These are phyloP conservation scores for Eremomyces bilateralis DNA, from an alignment of 495 filamentous ascomycete genomes.

Conservation along the genomic window DNA sequence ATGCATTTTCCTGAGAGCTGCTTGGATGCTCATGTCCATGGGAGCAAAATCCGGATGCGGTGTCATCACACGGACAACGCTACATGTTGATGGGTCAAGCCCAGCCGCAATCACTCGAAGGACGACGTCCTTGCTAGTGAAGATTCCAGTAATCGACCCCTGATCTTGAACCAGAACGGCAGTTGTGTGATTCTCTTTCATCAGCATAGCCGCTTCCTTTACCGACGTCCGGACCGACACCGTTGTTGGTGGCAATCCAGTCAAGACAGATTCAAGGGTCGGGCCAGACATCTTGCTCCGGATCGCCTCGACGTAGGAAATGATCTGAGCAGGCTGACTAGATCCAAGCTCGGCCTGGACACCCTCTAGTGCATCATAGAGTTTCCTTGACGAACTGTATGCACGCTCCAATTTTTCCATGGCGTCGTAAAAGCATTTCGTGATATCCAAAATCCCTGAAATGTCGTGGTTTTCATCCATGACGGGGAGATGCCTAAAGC, in stretches of 20 bases:
- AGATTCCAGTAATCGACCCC: slow-evolving; percentile 93
- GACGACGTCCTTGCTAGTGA: slow-evolving; percentile 98
- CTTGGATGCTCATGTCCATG: slow-evolving; percentile 97
- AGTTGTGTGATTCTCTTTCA: slow-evolving; percentile 98
- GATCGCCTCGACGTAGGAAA: slow-evolving; percentile 93
- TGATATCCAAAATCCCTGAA: slow-evolving; percentile 94
- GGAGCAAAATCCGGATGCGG: slow-evolving; percentile 97
- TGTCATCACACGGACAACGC: slow-evolving; percentile 96
- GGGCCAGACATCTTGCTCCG: slow-evolving; percentile 94
- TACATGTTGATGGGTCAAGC: slow-evolving; percentile 83
- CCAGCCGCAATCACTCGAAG: slow-evolving; percentile 94
- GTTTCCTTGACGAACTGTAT: slow-evolving; percentile 83
- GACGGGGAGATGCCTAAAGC: slow-evolving; percentile 89
- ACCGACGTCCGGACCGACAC: slow-evolving; percentile 91
- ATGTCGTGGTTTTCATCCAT: slow-evolving; percentile 99
- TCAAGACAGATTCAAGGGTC: slow-evolving; percentile 83
- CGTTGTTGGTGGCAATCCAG: slow-evolving; percentile 76
- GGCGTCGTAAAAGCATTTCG: slow-evolving; percentile 98
- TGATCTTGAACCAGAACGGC: slow-evolving; percentile 92
- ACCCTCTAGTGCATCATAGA: slow-evolving; percentile 93
- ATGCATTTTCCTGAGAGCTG: slow-evolving; percentile 96
- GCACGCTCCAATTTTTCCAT: slow-evolving; percentile 98
- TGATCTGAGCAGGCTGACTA: slow-evolving; percentile 93
- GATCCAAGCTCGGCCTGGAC: slow-evolving; percentile 96
- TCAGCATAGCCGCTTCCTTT: slow-evolving; percentile 77